A percentile compares a stretch with the other conserved stretches of the same genome.
phyloP scores from a whole-genome alignment of 2,329 filamentous ascomycete genomes.

The Aureobasidium musti region DNA sequence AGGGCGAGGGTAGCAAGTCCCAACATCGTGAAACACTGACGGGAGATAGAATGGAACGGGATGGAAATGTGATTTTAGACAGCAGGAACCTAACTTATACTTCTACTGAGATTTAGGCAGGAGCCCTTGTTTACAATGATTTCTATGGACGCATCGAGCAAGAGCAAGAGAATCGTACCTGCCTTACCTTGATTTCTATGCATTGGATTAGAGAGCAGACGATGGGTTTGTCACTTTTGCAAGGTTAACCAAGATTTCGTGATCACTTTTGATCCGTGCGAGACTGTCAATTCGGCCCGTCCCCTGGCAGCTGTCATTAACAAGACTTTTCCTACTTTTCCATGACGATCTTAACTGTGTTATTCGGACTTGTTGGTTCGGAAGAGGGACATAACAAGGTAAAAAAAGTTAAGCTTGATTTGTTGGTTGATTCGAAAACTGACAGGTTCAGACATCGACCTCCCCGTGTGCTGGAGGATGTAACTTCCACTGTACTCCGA shows the following conservation, averaged over 20 bases:
- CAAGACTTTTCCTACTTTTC: background rate
- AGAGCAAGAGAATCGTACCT: background rate
- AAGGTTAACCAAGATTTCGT: slow-evolving; percentile 17
- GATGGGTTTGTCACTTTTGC: slow-evolving; percentile 9
- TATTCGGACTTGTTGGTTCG: background rate
- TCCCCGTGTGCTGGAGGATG: too few species aligned
- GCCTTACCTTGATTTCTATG: slow-evolving; percentile 1
- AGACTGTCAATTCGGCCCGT: slow-evolving; percentile 3
- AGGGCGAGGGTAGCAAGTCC: slow-evolving; percentile 7
- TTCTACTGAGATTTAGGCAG: background rate
- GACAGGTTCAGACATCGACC: background rate
- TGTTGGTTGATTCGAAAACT: background rate
- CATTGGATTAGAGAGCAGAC: background rate
- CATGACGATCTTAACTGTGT: background rate
- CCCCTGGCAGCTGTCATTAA: background rate
- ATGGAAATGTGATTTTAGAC: background rate
- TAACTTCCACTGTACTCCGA: too few species aligned
- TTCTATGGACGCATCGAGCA: background rate
- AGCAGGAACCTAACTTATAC: background rate
- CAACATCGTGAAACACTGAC: background rate
- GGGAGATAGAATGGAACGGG: background rate
- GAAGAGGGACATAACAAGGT: background rate
- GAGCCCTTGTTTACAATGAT: slow-evolving; percentile 11
- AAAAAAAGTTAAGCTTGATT: background rate
- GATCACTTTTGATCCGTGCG: background rate